Evolutionary conservation across 2,329 filamentous ascomycete species (phyloP).

Genomic region (Verticillium albo-atrum): DNA sequence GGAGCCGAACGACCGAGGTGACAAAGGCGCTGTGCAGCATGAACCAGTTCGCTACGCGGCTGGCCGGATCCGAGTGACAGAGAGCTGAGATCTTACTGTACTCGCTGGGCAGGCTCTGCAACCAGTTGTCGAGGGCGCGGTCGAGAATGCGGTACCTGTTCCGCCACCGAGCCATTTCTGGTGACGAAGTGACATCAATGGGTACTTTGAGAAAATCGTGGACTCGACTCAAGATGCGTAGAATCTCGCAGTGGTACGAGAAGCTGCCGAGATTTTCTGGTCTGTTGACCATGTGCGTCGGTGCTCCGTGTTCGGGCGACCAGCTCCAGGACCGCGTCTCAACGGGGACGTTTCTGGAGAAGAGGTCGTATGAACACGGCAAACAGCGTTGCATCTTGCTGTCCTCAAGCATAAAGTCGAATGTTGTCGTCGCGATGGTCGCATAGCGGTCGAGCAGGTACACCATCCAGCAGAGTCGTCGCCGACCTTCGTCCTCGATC

Average conservation of each 20-base stretch:
- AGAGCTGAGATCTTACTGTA: conserved; percentile 40
- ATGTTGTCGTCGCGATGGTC: conserved; percentile 33
- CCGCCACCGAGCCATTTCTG: conserved; percentile 34
- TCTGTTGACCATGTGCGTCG: conserved; percentile 15
- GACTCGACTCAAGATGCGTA: conserved; percentile 35
- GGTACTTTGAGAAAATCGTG: conserved; percentile 36
- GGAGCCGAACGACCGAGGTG: conserved; percentile 36
- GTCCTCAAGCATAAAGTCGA: conserved; percentile 37
- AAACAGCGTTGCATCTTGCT: conserved; percentile 32
- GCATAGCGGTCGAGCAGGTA: conserved; percentile 40
- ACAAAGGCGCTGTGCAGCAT: conserved; percentile 42
- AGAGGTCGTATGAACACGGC: conserved; percentile 39
- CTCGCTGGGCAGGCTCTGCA: conserved; percentile 37
- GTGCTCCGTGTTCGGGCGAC: conserved; percentile 18
- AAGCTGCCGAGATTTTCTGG: conserved; percentile 40
- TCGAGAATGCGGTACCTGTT: conserved; percentile 35
- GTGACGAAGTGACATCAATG: conserved; percentile 31
- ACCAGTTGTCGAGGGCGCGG: conserved; percentile 32
- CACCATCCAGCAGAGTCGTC: conserved; percentile 39
- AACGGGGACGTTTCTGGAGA: conserved; percentile 37
- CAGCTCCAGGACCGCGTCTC: conserved; percentile 28
- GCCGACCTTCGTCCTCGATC: conserved; percentile 39
- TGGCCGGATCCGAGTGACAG: conserved; percentile 39
- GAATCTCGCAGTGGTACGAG: conserved; percentile 39
- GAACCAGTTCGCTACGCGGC: conserved; percentile 41